These are phyloP conservation scores for Colletotrichum sublineola DNA, from an alignment of 2,329 filamentous ascomycete species.

Conservation along the genomic window DNA sequence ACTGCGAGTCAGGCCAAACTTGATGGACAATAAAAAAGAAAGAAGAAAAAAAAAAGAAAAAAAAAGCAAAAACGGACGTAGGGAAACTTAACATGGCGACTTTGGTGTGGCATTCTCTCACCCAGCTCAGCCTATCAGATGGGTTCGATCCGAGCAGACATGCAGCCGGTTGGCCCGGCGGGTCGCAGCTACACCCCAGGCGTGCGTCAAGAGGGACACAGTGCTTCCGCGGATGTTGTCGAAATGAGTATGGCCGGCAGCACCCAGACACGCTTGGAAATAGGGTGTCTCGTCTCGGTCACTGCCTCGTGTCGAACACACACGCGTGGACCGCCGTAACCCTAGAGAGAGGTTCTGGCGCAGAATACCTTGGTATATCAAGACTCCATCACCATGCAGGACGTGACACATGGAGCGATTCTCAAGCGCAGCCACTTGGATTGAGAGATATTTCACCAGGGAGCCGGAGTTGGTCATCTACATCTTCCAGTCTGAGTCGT, in stretches of 20 bases:
- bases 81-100: not conserved
- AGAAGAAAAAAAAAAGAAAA: no score
- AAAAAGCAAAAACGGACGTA: constrained; percentile 19
- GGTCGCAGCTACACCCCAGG: constrained; percentile 6
- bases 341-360: constrained; percentile 23
- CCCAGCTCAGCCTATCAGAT: constrained; percentile 11
- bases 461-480: constrained; percentile 9
- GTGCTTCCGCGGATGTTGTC: constrained; percentile 13
- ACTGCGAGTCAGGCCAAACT: constrained; percentile 22
- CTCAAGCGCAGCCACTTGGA: constrained; percentile 36
- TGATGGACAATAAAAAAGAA: not conserved
- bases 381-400: constrained; percentile 38
- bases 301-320: constrained; percentile 34
- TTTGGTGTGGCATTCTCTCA: constrained; percentile 6
- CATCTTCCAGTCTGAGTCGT: constrained; percentile 4
- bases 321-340: constrained; percentile 35
- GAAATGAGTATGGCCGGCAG: not conserved
- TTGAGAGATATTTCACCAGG: constrained; percentile 26
- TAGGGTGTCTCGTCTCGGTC: constrained; percentile 19
- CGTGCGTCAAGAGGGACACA: constrained; percentile 14
- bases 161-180: constrained; percentile 24
- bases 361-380: constrained; percentile 18
- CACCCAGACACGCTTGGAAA: constrained; percentile 4
- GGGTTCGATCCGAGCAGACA: constrained; percentile 11
- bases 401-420: constrained; percentile 39